Evolutionary conservation across 352 stramenopile species (phyloP), one percentile per base, ranked within the genome.

Genomic region (Poterioochromonas sp.): DNA sequence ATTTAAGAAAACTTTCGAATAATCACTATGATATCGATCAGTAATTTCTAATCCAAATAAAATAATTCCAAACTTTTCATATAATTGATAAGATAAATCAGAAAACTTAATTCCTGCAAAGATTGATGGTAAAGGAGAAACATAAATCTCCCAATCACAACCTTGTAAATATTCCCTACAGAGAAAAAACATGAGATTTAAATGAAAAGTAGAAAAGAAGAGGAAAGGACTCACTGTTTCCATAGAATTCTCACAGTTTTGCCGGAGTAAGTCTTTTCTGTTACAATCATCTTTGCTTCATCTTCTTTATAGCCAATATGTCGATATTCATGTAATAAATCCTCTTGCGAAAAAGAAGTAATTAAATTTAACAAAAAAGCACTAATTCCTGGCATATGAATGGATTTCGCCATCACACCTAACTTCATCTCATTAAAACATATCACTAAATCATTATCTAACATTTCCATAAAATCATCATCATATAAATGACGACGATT

Each of bases 391-490:
- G 41, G 71, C 3, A 41, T 69, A 1, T 69, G 1, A 8, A 34
- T 22, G 2, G 41, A 12, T 39, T 68, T 78, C 3, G 71, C 71
- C 32, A 78, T 41, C 8, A 78, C 29, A 26, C 71, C 71, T 43
- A 78, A 69, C 32, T 78, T 78, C 3, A 78, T 78, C 47, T 78
- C 71, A 29, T 78, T 78, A 0, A 78, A 69, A 51, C 71, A 78
- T 15, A 76, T 60, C 29, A 78, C 71, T 8, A 78, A 18, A 26
- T 37, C 15, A n/a, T 11, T 71, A 5, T 5, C 15, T 8, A 54
- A 11, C 2, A 15, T 39, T 58, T 74, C 40, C 0, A 54, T 5
- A 12, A 40, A 8, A n/a, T 74, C 65, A 43, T 3, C 11, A 20
- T 40, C 69, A 26, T 11, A 5, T 53, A 78, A 53, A 69, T 78